A percentile compares a stretch with the other conserved stretches of the same genome.
These are phyloP conservation scores for Hyparrhenia diplandra DNA, from an alignment of 176 grass and related monocot species.

Conservation along the genomic window DNA sequence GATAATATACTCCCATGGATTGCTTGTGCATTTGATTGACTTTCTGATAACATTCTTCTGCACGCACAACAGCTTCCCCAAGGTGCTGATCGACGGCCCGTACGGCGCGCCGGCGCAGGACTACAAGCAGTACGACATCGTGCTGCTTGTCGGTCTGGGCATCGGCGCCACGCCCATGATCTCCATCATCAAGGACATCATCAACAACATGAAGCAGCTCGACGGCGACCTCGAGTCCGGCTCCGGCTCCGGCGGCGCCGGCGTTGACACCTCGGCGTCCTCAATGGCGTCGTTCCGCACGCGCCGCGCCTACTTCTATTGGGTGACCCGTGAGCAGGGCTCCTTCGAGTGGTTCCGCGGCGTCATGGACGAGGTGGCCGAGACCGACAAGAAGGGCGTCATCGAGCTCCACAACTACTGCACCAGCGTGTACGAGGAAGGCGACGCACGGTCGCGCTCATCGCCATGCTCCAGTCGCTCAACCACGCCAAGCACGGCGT, in stretches of 20 bases:
- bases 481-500: constrained; percentile 83
- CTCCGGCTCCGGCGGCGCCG: too few relatives aligned
- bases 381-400: constrained; percentile 62
- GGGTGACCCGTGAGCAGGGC: constrained; percentile 86
- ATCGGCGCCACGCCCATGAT: constrained; percentile 96
- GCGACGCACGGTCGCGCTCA: constrained; percentile 87
- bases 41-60: too few relatives aligned
- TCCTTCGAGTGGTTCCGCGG: constrained; percentile 98
- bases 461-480: constrained; percentile 93
- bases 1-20: too few relatives aligned
- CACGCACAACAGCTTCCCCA: too few relatives aligned
- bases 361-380: constrained; percentile 82
- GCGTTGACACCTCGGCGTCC: not conserved
- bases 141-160: constrained; percentile 76
- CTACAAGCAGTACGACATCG: constrained; percentile 89
- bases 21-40: too few relatives aligned
- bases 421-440: constrained; percentile 96
- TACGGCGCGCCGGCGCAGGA: constrained; percentile 91
- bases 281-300: constrained; percentile 51
- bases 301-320: constrained; percentile 85
- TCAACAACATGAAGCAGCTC: constrained; percentile 67
- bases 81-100: constrained; percentile 79
- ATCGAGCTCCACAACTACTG: constrained; percentile 97
- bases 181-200: constrained; percentile 94
- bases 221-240: constrained; percentile 41